Conservation (phyloP, 805 yeast genomes). For the Wickerhamiella sergipiensis region DNA sequence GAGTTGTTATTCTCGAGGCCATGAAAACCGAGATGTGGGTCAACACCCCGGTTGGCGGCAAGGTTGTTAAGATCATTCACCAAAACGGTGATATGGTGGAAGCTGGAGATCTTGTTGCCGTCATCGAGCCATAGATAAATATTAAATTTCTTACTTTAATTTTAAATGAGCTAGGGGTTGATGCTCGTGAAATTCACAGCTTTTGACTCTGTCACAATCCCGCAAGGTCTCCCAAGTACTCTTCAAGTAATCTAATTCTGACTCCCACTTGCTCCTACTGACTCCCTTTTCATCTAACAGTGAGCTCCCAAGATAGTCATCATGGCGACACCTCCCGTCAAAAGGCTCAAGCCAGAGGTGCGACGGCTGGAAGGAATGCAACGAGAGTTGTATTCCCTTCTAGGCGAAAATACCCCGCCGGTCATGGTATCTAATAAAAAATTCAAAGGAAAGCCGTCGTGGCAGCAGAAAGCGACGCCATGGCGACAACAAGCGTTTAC, state of each 20-base stretch:
- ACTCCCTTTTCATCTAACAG: too few species aligned
- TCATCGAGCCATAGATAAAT: conserved; percentile 36
- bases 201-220: too few species aligned
- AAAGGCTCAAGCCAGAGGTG: conserved; percentile 22
- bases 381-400: conserved; percentile 71
- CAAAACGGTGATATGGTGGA: conserved; percentile 92
- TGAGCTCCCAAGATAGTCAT: not conserved
- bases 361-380: conserved; percentile 51
- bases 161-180: too few species aligned
- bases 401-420: conserved; percentile 91
- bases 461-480: conserved; percentile 54
- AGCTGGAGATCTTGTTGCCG: conserved; percentile 90
- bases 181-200: too few species aligned
- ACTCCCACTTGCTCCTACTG: too few species aligned
- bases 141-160: too few species aligned
- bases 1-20: conserved; percentile 83
- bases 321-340: conserved; percentile 43
- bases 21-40: conserved; percentile 98
- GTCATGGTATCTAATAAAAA: conserved; percentile 39
- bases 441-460: conserved; percentile 51
- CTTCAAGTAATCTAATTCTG: too few species aligned
- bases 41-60: conserved; percentile 37
- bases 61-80: conserved; percentile 34
- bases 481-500: conserved; percentile 64
- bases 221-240: too few species aligned